Evolutionary conservation across 805 yeast genomes (phyloP), one percentile per base, ranked within the genome.

Genomic region (Saccharomycopsis microspora): DNA sequence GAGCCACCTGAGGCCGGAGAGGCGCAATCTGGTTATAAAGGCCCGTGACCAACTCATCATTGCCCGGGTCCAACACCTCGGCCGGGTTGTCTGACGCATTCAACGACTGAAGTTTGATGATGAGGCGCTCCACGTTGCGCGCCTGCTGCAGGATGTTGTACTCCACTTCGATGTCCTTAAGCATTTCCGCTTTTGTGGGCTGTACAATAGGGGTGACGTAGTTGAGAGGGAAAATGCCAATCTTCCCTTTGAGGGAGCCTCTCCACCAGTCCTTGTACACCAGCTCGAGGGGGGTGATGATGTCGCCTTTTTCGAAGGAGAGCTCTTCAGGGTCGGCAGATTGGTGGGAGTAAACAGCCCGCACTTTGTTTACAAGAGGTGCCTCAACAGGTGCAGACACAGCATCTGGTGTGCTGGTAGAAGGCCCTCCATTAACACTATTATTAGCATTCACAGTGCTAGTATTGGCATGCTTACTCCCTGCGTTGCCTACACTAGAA

Each of bases 231-330:
- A 90, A 88, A 9, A 93, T 82, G 19, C 98, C 98, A 44, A 79
- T 71, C 47, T 72, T 74, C 1, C 96, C 96, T 47, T 75, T 72
- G 45, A 90, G 65, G 4, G 90, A 76, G 10, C 98, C 98, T 55
- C 86, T 74, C 82, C 96, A 85, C 98, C 98, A 90, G 59, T 90
- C 97, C 53, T 85, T 73, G 61, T 88, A 89, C 4, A 85, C 95
- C 10, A 82, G 73, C 57, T 89, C 97, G 35, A 89, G 70, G 1
- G 93, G 95, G 1, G 82, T 81, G 43, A 90, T 89, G 9, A 86
- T 70, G 60, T 90, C 97, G 39, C 96, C 97, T 57, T 80, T 80
- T 44, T 79, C 70, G 65, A 93, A 90, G 1, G 95, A 80, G 41
- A 90, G 71, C 55, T 93, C 97, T 52, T 89, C 96, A 3, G 82